phyloP scores from a whole-genome alignment of 2,329 filamentous ascomycete species.

The Hymenoscyphus linearis region DNA sequence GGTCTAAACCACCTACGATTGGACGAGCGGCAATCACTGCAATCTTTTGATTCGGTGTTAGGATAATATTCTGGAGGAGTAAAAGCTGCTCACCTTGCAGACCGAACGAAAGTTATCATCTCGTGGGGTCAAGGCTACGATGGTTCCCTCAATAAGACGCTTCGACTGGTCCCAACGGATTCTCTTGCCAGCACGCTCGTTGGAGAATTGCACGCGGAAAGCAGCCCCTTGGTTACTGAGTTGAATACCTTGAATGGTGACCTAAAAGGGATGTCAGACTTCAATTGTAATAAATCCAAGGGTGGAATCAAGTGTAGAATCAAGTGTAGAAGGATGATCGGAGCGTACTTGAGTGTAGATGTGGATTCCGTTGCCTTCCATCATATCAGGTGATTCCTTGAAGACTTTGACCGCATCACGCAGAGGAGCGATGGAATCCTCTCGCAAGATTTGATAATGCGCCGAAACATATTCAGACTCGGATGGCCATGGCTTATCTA shows the following conservation, averaged over 20 bases:
- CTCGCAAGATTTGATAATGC: slow-evolving; percentile 71
- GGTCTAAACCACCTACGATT: slow-evolving; percentile 52
- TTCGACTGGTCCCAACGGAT: slow-evolving; percentile 59
- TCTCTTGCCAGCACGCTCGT: slow-evolving; percentile 55
- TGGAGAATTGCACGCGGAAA: slow-evolving; percentile 65
- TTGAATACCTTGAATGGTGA: slow-evolving; percentile 60
- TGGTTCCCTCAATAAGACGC: slow-evolving; percentile 46
- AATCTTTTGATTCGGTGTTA: slow-evolving; percentile 33
- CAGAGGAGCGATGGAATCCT: slow-evolving; percentile 66
- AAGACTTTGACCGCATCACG: slow-evolving; percentile 59
- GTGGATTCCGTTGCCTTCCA: slow-evolving; percentile 52
- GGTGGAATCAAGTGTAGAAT: neutral
- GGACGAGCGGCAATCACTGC: slow-evolving; percentile 69
- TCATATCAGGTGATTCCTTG: slow-evolving; percentile 45
- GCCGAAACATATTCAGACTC: slow-evolving; percentile 63
- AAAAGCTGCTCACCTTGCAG: slow-evolving; percentile 42
- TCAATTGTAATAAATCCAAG: neutral
- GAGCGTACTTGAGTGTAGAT: slow-evolving; percentile 64
- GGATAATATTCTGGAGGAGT: too few relatives aligned
- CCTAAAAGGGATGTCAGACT: slow-evolving; percentile 39
- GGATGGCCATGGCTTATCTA: slow-evolving; percentile 51
- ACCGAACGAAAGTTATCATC: slow-evolving; percentile 57
- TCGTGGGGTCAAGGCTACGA: slow-evolving; percentile 48
- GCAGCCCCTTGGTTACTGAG: slow-evolving; percentile 59
- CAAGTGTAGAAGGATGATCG: neutral